Conservation (phyloP, 148 eudicot species). For the Rhododendron griersonianum region DNA sequence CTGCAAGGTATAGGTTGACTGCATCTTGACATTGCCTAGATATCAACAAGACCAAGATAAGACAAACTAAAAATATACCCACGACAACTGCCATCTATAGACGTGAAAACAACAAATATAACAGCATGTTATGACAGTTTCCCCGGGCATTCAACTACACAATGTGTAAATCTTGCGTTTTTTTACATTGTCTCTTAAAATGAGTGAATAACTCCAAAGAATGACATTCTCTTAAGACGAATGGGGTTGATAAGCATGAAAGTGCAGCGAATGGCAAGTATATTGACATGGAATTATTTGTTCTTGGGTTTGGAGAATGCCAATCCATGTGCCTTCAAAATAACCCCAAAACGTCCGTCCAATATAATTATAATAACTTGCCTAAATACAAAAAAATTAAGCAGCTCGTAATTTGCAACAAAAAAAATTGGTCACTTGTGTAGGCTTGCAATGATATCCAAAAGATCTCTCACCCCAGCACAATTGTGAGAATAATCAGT, state of each 20-base stretch:
- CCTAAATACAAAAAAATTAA: background rate
- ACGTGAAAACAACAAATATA: background rate
- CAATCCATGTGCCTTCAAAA: background rate
- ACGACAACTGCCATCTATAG: background rate
- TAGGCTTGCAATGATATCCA: background rate
- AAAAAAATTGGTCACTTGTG: background rate
- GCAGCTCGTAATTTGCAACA: background rate
- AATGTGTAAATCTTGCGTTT: background rate
- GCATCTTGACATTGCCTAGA: constrained; percentile 88
- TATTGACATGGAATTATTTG: background rate
- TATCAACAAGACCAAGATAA: constrained; percentile 1
- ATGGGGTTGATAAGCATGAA: background rate
- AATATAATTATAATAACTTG: background rate
- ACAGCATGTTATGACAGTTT: background rate
- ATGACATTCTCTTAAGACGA: background rate
- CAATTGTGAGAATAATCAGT: background rate
- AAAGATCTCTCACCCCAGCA: background rate
- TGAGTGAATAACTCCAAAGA: background rate
- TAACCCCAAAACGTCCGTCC: background rate
- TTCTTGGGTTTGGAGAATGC: background rate
- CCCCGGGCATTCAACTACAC: background rate
- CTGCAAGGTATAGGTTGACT: constrained; percentile 80
- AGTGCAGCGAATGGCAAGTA: background rate
- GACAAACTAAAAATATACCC: background rate
- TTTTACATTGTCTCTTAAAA: background rate